phyloP scores from a whole-genome alignment of 371 early-diverging fungal species.

The Blakeslea trispora region DNA sequence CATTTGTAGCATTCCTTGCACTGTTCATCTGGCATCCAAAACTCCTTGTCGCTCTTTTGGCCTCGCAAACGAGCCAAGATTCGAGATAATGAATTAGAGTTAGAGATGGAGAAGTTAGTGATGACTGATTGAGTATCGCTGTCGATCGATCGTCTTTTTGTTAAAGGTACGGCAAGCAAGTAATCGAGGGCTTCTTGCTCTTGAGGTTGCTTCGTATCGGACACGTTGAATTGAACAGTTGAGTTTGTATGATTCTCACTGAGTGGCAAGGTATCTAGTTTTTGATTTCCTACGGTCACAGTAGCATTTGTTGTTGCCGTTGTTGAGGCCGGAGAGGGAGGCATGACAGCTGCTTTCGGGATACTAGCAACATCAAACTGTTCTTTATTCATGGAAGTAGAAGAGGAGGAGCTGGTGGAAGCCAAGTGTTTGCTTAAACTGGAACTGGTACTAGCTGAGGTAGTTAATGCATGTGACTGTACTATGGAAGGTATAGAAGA shows the following conservation, averaged over 20 bases:
- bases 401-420: slow-evolving; percentile 8
- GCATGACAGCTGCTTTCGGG: slow-evolving; percentile 6
- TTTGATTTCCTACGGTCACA: slow-evolving; percentile 26
- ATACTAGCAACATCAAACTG: slow-evolving; percentile 1
- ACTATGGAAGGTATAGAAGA: not conserved
- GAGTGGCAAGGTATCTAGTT: not conserved
- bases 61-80: slow-evolving; percentile 62
- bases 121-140: slow-evolving; percentile 58
- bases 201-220: slow-evolving; percentile 11
- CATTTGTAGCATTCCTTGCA: slow-evolving; percentile 87
- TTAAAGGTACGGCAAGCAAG: slow-evolving; percentile 31
- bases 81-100: slow-evolving; percentile 59
- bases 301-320: slow-evolving; percentile 32
- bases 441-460: slow-evolving; percentile 7
- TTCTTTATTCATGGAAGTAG: slow-evolving; percentile 4
- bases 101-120: slow-evolving; percentile 57
- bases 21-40: slow-evolving; percentile 88
- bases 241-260: slow-evolving; percentile 8
- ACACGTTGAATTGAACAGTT: slow-evolving; percentile 16
- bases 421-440: slow-evolving; percentile 12
- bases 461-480: not conserved
- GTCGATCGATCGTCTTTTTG: slow-evolving; percentile 45
- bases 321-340: slow-evolving; percentile 16
- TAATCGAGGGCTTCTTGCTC: slow-evolving; percentile 30
- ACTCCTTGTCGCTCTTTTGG: slow-evolving; percentile 68